Evolutionary conservation across 129 eudicot species (phyloP).

Genomic region (carrot (Daucus carota)): DH1_v3.0 NC_030389.2:40837001-40837500

Average conservation of each 20-base stretch:
- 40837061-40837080: neutral
- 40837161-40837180: neutral
- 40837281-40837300: neutral
- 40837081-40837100: neutral
- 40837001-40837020: neutral
- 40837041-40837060: neutral
- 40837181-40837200: neutral
- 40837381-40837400: no score
- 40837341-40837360: no score
- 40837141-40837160: neutral
- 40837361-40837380: no score
- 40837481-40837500: no score
- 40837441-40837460: no score
- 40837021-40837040: neutral
- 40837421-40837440: no score
- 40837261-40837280: neutral
- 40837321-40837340: neutral
- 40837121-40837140: neutral
- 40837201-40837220: neutral
- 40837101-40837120: neutral
- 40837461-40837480: no score
- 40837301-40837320: neutral
- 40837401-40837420: no score
- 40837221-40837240: neutral
- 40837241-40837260: neutral